These are phyloP conservation scores for Silybum marianum DNA, from an alignment of 129 eudicot species.

Conservation along the genomic window DNA sequence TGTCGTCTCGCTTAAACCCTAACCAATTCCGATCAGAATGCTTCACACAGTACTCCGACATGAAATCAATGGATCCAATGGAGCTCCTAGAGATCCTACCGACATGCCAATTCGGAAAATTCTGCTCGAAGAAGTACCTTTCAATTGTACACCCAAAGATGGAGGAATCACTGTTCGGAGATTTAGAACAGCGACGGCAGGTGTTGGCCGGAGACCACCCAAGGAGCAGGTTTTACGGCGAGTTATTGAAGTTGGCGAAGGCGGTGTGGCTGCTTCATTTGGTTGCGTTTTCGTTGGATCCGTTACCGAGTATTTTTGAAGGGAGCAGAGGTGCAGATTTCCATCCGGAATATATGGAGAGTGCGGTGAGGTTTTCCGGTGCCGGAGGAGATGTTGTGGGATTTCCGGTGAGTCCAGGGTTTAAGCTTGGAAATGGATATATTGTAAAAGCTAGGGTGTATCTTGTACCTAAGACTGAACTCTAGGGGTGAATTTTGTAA, in stretches of 20 bases:
- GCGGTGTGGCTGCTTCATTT: constrained; percentile 87
- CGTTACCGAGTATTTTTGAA: constrained; percentile 91
- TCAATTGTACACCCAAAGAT: constrained; percentile 89
- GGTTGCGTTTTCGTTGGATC: constrained; percentile 84
- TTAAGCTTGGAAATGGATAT: constrained; percentile 79
- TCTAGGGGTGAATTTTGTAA: not conserved
- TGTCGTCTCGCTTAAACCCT: constrained; percentile 63
- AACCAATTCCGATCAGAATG: constrained; percentile 79
- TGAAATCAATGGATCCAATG: constrained; percentile 90
- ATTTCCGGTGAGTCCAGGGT: constrained; percentile 96
- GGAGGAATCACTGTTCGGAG: constrained; percentile 95
- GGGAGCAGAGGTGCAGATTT: constrained; percentile 80
- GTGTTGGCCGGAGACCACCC: constrained; percentile 87
- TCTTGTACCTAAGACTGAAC: constrained; percentile 66
- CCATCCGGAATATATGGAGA: constrained; percentile 86
- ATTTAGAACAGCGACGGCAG: constrained; percentile 81
- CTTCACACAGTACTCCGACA: constrained; percentile 78
- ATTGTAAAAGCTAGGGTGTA: constrained; percentile 91
- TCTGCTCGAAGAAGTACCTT: constrained; percentile 76
- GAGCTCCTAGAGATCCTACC: constrained; percentile 83
- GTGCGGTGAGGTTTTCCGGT: constrained; percentile 66
- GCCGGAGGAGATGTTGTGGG: constrained; percentile 63
- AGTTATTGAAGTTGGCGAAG: constrained; percentile 76
- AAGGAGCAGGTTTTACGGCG: constrained; percentile 78
- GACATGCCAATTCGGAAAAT: constrained; percentile 74